A percentile compares a stretch with the other conserved stretches of the same genome.
Conservation (phyloP, 345 rosid genomes). For the Gossypium sturtianum region DNA sequence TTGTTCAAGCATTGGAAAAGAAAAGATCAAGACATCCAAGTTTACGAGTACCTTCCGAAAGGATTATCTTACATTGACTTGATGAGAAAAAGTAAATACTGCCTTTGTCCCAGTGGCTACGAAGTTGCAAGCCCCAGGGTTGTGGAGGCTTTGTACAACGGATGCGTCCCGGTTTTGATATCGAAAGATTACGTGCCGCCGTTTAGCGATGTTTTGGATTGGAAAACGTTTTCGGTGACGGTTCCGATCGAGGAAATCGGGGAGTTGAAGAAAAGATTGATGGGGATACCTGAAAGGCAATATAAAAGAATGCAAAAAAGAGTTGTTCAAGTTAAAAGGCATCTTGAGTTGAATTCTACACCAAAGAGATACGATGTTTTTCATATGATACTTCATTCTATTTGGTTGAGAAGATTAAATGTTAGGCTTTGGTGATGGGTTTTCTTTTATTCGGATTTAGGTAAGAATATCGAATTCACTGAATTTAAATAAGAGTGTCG, state of each 20-base stretch:
- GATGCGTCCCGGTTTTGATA: constrained; percentile 56
- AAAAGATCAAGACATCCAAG: neutral
- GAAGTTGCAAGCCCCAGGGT: constrained; percentile 90
- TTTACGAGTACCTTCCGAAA: neutral
- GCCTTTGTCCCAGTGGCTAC: constrained; percentile 28
- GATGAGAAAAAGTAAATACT: neutral
- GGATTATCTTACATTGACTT: neutral
- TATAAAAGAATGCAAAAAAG: neutral
- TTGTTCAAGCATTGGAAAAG: neutral
- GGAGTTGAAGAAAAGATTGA: neutral
- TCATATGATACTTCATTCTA: neutral
- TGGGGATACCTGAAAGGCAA: neutral
- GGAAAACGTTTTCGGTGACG: neutral
- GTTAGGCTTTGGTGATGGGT: neutral
- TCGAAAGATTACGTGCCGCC: neutral
- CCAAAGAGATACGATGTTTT: neutral
- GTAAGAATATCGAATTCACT: too few species aligned
- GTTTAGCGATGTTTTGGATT: neutral
- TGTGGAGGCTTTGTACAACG: constrained; percentile 76
- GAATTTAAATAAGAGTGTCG: too few species aligned
- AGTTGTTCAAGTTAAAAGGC: neutral
- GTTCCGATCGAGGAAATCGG: neutral
- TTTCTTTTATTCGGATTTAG: too few species aligned
- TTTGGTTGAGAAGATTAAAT: neutral
- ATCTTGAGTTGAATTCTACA: neutral